Base-by-base conservation (phyloP, 805 yeast genomes). In the Pichia pseudocactophila region DNA sequence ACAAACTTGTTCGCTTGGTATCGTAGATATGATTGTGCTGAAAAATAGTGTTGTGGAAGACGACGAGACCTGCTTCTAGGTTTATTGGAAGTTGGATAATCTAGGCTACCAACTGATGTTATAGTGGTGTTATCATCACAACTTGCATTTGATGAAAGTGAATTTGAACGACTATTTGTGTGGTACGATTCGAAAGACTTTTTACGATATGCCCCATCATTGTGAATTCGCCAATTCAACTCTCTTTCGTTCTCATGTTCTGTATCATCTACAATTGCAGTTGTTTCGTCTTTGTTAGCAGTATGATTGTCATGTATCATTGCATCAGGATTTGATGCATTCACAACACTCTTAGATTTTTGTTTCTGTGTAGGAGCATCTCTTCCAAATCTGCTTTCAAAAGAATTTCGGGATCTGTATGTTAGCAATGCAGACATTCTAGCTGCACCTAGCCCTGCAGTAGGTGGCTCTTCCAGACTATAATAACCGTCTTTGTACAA, bases 351-450 rank as follows among this genome's bases (percentile, higher is more conserved):
- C 43, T 57, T 59, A 16, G 45, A 35, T 38, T 49, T 55, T 44
- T 54, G 60, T 28, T 34, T 39, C 20, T 39, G 46, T 15, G 50
- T 73, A 3, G 90, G 88, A 19, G 70, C 62, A 41, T 78, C 80
- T 57, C 98, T 75, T n/a, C 97, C 95, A 59, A 92, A 92, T 54
- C 94, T 74, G 39, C 80, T 66, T 58, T 92, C 97, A 61, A 90
- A 92, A 22, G 95, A 82, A 61, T 89, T 86, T 54, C 97, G 71
- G 6, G 95, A 84, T 52, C 98, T 73, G 58, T 92, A 92, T 0
- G 97, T 92, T 42, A 92, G 68, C 51, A 92, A 68, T 0, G 98
- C 98, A 10, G 96, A 76, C 98, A 92, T 92, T 62, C 98, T 76
- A 0, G 98, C 98, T 7, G 98, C 98, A 20, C 95, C 83, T 18